Percentiles rank a stretch among this genome's conserved stretches.
These are phyloP conservation scores for Curvularia sp. DNA, from an alignment of 2,329 filamentous ascomycete species.

Conservation along the genomic window DNA sequence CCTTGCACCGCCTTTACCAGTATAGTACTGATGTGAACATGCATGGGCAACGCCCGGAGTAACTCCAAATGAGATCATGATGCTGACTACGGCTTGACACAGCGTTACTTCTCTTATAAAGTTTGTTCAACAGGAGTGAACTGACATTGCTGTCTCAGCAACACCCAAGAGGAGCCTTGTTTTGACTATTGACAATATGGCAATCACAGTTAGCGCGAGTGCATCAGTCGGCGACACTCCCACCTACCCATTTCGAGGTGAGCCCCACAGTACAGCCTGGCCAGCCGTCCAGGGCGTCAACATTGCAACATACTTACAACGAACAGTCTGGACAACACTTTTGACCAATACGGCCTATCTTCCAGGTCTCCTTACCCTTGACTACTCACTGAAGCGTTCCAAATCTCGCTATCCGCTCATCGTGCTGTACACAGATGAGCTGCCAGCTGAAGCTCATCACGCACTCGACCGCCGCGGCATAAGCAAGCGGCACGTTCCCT, in stretches of 20 bases:
- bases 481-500: slow-evolving; percentile 71
- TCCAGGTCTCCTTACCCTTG: slow-evolving; percentile 79
- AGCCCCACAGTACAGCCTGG: neutral
- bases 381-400: slow-evolving; percentile 75
- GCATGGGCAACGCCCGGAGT: neutral
- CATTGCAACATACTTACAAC: neutral
- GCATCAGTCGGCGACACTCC: neutral
- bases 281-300: neutral
- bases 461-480: slow-evolving; percentile 75
- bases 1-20: neutral
- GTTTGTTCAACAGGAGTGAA: neutral
- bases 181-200: neutral
- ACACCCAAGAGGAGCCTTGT: neutral
- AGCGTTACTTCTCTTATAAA: neutral
- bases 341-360: slow-evolving; percentile 87
- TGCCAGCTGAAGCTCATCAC: slow-evolving; percentile 70
- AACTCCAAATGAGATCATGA: neutral
- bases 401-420: slow-evolving; percentile 73
- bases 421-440: slow-evolving; percentile 80
- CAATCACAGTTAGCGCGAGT: neutral
- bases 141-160: neutral
- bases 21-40: neutral
- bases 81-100: no score
- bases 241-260: neutral
- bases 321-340: slow-evolving; percentile 79